Conservation (phyloP, 139 green algal genomes). For the Gonium pectorale region DNA sequence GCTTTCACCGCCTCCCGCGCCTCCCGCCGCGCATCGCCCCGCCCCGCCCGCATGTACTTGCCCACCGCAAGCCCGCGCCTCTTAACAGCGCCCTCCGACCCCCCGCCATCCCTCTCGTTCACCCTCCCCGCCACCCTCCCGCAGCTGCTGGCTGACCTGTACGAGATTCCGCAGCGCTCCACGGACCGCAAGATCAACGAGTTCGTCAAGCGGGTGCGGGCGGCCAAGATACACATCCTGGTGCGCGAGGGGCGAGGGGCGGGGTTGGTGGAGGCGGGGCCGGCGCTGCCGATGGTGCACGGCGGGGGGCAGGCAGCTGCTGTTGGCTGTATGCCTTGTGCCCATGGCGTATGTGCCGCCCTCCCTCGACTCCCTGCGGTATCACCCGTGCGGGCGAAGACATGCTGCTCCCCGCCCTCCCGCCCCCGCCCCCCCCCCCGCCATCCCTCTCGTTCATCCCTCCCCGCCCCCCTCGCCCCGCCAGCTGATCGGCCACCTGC, state of each 20-base stretch:
- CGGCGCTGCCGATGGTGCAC: too few species aligned
- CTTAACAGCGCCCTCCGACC: neutral
- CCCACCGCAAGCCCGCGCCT: too few species aligned
- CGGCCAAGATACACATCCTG: conserved; percentile 92
- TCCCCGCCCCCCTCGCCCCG: neutral
- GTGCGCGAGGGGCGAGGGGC: conserved; percentile 73
- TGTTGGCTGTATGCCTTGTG: too few species aligned
- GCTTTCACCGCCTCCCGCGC: too few species aligned
- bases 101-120: neutral
- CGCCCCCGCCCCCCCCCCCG: neutral
- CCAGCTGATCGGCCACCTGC: conserved; percentile 70
- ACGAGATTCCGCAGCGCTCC: conserved; percentile 79
- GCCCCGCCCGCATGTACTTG: too few species aligned
- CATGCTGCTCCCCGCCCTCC: neutral
- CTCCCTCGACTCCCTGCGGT: too few species aligned
- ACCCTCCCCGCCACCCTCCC: too few species aligned
- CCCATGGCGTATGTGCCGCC: too few species aligned
- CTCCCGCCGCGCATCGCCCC: too few species aligned
- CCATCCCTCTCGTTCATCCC: neutral
- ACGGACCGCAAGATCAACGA: conserved; percentile 87
- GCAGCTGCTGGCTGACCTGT: conserved; percentile 92
- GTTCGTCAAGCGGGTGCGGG: conserved; percentile 97
- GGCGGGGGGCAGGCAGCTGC: too few species aligned
- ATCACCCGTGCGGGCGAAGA: too few species aligned
- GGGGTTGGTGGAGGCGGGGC: too few species aligned